Evolutionary conservation across 176 grass and related monocot genomes (phyloP), one percentile per base, ranked within the genome.

Genomic region (Puya raimondii): DNA sequence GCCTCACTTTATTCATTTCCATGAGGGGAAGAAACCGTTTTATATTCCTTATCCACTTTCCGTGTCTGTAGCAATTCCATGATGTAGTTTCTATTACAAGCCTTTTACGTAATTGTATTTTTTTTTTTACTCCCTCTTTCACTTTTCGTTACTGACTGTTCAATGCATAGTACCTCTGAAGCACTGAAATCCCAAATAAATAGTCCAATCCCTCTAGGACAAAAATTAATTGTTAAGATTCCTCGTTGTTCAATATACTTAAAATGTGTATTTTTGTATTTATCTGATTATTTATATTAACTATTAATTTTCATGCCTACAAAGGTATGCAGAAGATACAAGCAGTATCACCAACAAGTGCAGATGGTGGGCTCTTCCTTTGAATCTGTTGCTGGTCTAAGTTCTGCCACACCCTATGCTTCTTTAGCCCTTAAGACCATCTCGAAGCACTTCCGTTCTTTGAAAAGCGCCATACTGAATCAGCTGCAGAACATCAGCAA

Each of bases 311-410:
- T 42, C 33, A 42, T 42, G 5, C 33, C 33, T 42, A 42, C 33
- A 42, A 64, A 88, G 85, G 72, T 83, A 47, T 74, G 72, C 77
- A 72, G 58, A 70, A 76, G 80, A 53, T 88, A 83, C 77, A 88
- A 74, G 68, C 85, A 83, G 3, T 83, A 80, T 27, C 80, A 77
- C 11, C 85, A 84, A 50, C 85, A 88, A 50, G 80, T 88, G 72
- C 85, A 88, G 68, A 88, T 80, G 77, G 85, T 83, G 64, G 77
- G 83, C 11, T 80, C 85, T 63, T 83, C 77, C 2, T 84, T 88
- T 18, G 85, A 88, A 27, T 80, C 80, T 13, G 73, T 88, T 18
- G 74, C 80, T 25, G 85, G 85, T 49, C 76, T 80, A 1, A 79
- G 70, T 52, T 76, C 71, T 64, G 75, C 85, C 13, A 80, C 85